A percentile compares a stretch with the other conserved stretches of the same genome.
Evolutionary conservation across 2,329 filamentous ascomycete genomes (phyloP).

Genomic region (Ampelomyces quisqualis): DNA sequence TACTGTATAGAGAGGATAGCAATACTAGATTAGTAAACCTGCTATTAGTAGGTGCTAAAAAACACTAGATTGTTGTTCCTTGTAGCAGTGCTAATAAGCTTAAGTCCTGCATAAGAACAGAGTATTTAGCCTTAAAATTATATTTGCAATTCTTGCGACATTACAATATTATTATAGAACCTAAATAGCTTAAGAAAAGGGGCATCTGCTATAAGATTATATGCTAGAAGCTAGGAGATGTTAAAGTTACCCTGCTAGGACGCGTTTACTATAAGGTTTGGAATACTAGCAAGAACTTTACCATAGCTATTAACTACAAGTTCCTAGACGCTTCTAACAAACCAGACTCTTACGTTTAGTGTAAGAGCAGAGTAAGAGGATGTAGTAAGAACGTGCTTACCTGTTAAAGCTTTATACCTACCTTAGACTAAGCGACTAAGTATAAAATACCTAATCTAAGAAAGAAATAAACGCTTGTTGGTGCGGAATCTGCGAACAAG

Average conservation of each 20-base stretch:
- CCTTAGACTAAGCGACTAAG: neutral
- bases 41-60: slow-evolving; percentile 9
- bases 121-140: slow-evolving; percentile 1
- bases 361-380: slow-evolving; percentile 1
- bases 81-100: slow-evolving; percentile 6
- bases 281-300: slow-evolving; percentile 11
- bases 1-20: slow-evolving; percentile 11
- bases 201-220: slow-evolving; percentile 9
- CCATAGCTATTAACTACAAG: slow-evolving; percentile 12
- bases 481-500: neutral
- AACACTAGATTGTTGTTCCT: slow-evolving; percentile 13
- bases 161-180: slow-evolving; percentile 7
- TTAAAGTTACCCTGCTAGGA: slow-evolving; percentile 9
- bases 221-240: slow-evolving; percentile 5
- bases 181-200: slow-evolving; percentile 4
- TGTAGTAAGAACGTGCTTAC: slow-evolving; percentile 8
- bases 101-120: slow-evolving; percentile 2
- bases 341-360: slow-evolving; percentile 8
- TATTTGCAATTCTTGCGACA: slow-evolving; percentile 13
- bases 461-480: slow-evolving; percentile 1
- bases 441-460: slow-evolving; percentile 1
- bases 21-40: slow-evolving; percentile 11
- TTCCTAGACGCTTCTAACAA: slow-evolving; percentile 6
- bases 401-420: slow-evolving; percentile 4
- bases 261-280: slow-evolving; percentile 10